Evolutionary conservation across 2,329 filamentous ascomycete genomes (phyloP).

Genomic region (Xylariaceae sp.): DNA sequence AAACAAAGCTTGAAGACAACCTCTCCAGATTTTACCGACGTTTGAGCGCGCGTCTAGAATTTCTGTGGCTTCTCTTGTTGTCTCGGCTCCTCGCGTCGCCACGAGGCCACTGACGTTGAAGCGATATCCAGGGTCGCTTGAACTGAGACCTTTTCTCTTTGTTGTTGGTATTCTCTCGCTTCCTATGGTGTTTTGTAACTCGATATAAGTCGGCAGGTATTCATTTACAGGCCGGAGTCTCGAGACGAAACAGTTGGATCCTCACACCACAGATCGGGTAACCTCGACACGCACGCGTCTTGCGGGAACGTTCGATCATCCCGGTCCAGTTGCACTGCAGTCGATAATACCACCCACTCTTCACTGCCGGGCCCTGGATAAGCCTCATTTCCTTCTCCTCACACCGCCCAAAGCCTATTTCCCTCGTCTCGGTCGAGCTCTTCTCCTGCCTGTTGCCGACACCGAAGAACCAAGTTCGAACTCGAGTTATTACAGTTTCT

Average conservation of each 20-base stretch:
- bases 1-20: slow-evolving; percentile 18
- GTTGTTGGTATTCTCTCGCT: slow-evolving; percentile 15
- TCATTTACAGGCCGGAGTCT: too few relatives aligned
- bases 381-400: slow-evolving; percentile 2
- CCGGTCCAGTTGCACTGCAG: slow-evolving; percentile 15
- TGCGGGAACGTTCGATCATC: slow-evolving; percentile 16
- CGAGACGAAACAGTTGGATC: too few relatives aligned
- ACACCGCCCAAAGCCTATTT: slow-evolving; percentile 10
- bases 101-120: too few relatives aligned
- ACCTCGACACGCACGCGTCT: not conserved
- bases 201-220: slow-evolving; percentile 17
- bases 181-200: too few relatives aligned
- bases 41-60: too few relatives aligned
- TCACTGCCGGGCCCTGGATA: slow-evolving; percentile 9
- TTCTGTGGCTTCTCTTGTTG: too few relatives aligned
- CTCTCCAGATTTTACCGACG: too few relatives aligned
- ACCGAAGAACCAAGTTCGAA: too few relatives aligned
- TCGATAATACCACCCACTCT: slow-evolving; percentile 12
- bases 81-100: too few relatives aligned
- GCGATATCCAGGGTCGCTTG: too few relatives aligned
- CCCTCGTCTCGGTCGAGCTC: slow-evolving; percentile 5
- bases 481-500: too few relatives aligned
- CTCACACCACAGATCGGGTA: slow-evolving; percentile 20
- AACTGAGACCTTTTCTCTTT: too few relatives aligned
- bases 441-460: slow-evolving; percentile 8